A percentile compares a stretch with the other conserved stretches of the same genome.
These are phyloP conservation scores for Articulospora tetracladia DNA, from an alignment of 495 filamentous ascomycete species.

Conservation along the genomic window DNA sequence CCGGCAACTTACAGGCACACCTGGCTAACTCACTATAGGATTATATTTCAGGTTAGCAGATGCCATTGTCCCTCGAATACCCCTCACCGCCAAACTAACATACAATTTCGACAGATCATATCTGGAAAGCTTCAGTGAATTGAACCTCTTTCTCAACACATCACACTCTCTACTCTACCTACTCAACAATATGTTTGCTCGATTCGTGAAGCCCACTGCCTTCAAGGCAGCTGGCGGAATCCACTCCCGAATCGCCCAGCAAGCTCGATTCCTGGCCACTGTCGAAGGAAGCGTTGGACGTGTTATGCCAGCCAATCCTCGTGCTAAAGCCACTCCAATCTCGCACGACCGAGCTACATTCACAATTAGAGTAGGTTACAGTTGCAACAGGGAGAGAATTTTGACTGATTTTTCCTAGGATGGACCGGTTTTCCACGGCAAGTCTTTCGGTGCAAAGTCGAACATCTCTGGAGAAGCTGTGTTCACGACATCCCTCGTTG, in stretches of 20 bases:
- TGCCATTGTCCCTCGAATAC: constrained; percentile 11
- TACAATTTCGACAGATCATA: constrained; percentile 64
- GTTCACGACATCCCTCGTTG: constrained; percentile 90
- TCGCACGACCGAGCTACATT: constrained; percentile 82
- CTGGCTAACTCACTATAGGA: constrained; percentile 54
- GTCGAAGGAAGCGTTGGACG: constrained; percentile 65
- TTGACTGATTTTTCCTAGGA: constrained; percentile 44
- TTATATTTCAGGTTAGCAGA: constrained; percentile 82
- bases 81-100: constrained; percentile 38
- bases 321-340: constrained; percentile 47
- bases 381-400: not conserved
- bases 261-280: constrained; percentile 64
- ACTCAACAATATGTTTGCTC: constrained; percentile 61
- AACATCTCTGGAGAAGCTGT: constrained; percentile 94
- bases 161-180: constrained; percentile 28
- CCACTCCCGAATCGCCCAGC: constrained; percentile 31
- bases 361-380: constrained; percentile 70
- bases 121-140: constrained; percentile 92
- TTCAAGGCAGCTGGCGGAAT: constrained; percentile 39
- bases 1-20: constrained; percentile 1
- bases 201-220: constrained; percentile 56
- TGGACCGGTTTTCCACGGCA: constrained; percentile 90
- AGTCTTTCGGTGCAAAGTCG: constrained; percentile 84
- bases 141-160: constrained; percentile 43
- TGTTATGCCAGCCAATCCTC: constrained; percentile 37